phyloP scores from a whole-genome alignment of 2,329 filamentous ascomycete species.

The Aspergillus felis region DNA sequence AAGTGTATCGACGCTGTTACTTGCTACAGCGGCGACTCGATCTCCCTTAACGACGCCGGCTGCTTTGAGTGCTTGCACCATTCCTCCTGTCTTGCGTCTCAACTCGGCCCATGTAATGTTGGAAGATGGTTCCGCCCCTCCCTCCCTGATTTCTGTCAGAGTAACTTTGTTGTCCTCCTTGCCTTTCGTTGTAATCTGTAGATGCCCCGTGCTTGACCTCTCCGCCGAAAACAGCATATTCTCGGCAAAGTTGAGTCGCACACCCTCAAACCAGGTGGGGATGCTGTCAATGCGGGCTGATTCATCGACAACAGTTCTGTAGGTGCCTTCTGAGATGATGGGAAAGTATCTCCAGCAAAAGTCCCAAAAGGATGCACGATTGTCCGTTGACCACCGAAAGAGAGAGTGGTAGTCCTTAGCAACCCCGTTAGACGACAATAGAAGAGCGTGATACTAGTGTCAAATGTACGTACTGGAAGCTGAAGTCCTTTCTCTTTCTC shows the following conservation, averaged over 20 bases:
- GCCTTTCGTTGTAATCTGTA: constrained; percentile 48
- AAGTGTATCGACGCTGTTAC: constrained; percentile 71
- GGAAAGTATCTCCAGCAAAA: constrained; percentile 58
- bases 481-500: constrained; percentile 56
- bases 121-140: constrained; percentile 26
- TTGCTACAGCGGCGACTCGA: constrained; percentile 69
- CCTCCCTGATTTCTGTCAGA: constrained; percentile 59
- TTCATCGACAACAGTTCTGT: constrained; percentile 63
- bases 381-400: constrained; percentile 63
- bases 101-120: constrained; percentile 66
- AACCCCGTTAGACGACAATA: background rate
- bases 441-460: background rate
- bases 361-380: constrained; percentile 62
- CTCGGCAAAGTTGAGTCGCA: constrained; percentile 73
- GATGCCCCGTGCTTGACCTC: constrained; percentile 34
- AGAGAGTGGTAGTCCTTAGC: constrained; percentile 64
- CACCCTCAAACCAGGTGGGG: constrained; percentile 73
- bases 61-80: constrained; percentile 64
- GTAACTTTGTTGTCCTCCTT: constrained; percentile 72
- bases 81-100: constrained; percentile 52
- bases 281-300: constrained; percentile 64
- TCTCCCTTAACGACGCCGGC: constrained; percentile 68
- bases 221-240: constrained; percentile 65
- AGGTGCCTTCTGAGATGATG: constrained; percentile 61
- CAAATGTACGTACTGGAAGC: constrained; percentile 49